Percentiles rank a stretch among this genome's conserved stretches.
phyloP scores from a whole-genome alignment of 1,284 basidiomycete genomes.

The Pseudozyma hubeiensis region DNA sequence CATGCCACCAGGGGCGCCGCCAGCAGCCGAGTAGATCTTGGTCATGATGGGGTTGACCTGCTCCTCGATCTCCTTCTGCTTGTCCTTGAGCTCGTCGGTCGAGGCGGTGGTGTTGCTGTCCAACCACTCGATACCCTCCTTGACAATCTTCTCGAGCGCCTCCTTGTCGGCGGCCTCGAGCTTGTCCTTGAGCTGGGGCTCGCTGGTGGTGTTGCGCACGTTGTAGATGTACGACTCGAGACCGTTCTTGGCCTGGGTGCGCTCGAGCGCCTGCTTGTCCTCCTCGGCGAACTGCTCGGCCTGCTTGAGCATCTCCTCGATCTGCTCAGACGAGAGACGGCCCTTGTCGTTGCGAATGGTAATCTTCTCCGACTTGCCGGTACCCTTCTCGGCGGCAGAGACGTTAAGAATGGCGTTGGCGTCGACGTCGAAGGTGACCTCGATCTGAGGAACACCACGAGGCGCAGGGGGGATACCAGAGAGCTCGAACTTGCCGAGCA shows the following conservation, averaged over 20 bases:
- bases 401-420: slow-evolving; percentile 99
- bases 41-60: slow-evolving; percentile 95
- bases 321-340: slow-evolving; percentile 96
- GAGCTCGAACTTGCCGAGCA: slow-evolving; percentile 98
- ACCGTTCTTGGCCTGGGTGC: slow-evolving; percentile 82
- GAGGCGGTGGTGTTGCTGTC: slow-evolving; percentile 88
- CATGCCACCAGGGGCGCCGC: slow-evolving; percentile 73
- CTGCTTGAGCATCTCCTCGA: slow-evolving; percentile 84
- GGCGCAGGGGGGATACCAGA: slow-evolving; percentile 97
- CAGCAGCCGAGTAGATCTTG: slow-evolving; percentile 82
- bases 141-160: slow-evolving; percentile 84
- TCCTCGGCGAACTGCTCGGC: slow-evolving; percentile 80
- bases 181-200: slow-evolving; percentile 75
- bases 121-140: slow-evolving; percentile 88
- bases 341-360: slow-evolving; percentile 99
- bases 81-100: slow-evolving; percentile 94
- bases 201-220: slow-evolving; percentile 80
- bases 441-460: slow-evolving; percentile 97
- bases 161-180: slow-evolving; percentile 88
- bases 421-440: slow-evolving; percentile 98
- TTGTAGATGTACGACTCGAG: slow-evolving; percentile 96
- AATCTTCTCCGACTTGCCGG: slow-evolving; percentile 91
- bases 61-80: slow-evolving; percentile 94
- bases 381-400: slow-evolving; percentile 95
- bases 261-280: slow-evolving; percentile 73